Conservation (phyloP, 2,329 filamentous ascomycete species). For the Colletotrichum liaoningense region DNA sequence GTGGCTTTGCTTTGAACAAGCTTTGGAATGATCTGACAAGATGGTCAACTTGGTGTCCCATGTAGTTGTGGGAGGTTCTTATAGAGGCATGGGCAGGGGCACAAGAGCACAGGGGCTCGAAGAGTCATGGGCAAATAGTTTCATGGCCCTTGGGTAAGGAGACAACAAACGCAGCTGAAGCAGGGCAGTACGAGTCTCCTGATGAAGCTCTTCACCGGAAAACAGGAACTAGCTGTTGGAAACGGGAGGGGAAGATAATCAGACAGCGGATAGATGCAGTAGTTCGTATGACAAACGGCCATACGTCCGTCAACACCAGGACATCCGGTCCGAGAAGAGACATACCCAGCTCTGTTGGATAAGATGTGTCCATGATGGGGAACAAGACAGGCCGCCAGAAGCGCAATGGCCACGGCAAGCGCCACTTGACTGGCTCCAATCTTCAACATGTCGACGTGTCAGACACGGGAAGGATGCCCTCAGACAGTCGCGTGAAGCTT, state of each 20-base stretch:
- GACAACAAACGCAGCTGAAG: background rate
- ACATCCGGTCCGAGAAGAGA: background rate
- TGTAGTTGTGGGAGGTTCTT: background rate
- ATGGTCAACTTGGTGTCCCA: background rate
- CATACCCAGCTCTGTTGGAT: constrained; percentile 3
- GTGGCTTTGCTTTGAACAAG: background rate
- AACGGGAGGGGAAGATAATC: background rate
- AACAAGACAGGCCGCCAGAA: constrained; percentile 1
- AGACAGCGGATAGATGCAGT: background rate
- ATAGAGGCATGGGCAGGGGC: background rate
- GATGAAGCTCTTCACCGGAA: background rate
- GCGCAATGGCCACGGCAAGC: background rate
- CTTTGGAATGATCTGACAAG: background rate
- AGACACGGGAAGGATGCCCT: background rate
- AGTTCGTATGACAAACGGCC: background rate
- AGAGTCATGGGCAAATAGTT: background rate
- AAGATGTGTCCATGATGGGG: background rate
- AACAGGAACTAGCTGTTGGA: background rate
- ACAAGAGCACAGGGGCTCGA: background rate
- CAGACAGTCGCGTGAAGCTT: background rate
- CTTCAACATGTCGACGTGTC: background rate
- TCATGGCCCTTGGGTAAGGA: background rate
- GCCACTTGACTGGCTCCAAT: constrained; percentile 17
- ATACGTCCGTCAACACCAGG: background rate
- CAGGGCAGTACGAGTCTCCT: background rate